Conservation (phyloP, 257 asterid genomes). For the Salvia miltiorrhiza region DNA sequence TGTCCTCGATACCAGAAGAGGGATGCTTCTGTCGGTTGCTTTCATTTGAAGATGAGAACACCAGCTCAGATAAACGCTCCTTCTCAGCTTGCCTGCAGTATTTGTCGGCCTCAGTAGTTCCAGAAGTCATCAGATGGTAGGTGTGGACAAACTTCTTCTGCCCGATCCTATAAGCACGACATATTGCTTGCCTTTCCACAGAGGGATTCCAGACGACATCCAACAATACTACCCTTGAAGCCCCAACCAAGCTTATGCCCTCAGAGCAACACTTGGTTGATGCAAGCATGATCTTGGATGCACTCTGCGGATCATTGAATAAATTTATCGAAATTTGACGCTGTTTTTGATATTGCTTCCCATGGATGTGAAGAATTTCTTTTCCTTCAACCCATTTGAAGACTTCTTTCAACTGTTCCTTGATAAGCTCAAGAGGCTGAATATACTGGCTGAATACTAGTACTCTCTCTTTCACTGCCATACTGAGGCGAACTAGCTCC, state of each 20-base stretch:
- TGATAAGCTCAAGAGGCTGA: constrained; percentile 36
- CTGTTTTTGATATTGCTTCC: constrained; percentile 28
- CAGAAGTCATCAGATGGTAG: constrained; percentile 46
- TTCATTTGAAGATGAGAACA: constrained; percentile 34
- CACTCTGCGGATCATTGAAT: constrained; percentile 31
- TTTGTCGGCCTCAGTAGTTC: constrained; percentile 43
- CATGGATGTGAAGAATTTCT: constrained; percentile 34
- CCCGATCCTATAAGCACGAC: constrained; percentile 50
- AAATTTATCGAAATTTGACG: constrained; percentile 31
- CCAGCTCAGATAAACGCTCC: constrained; percentile 46
- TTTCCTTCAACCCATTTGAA: constrained; percentile 37
- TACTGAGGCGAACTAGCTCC: constrained; percentile 44
- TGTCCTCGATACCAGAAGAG: constrained; percentile 24
- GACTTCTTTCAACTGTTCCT: constrained; percentile 27
- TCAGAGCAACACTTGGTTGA: constrained; percentile 50
- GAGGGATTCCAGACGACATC: constrained; percentile 63
- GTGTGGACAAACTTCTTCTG: constrained; percentile 43
- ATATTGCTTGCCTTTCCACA: constrained; percentile 43
- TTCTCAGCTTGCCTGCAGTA: constrained; percentile 48
- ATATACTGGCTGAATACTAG: constrained; percentile 54
- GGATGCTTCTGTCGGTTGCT: constrained; percentile 1
- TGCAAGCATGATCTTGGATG: constrained; percentile 43
- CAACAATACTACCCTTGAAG: constrained; percentile 45
- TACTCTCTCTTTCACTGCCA: constrained; percentile 37
- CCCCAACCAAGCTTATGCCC: constrained; percentile 56